Evolutionary conservation across 768 basidiomycete genomes (phyloP).

Genomic region (Mycena metata): DNA sequence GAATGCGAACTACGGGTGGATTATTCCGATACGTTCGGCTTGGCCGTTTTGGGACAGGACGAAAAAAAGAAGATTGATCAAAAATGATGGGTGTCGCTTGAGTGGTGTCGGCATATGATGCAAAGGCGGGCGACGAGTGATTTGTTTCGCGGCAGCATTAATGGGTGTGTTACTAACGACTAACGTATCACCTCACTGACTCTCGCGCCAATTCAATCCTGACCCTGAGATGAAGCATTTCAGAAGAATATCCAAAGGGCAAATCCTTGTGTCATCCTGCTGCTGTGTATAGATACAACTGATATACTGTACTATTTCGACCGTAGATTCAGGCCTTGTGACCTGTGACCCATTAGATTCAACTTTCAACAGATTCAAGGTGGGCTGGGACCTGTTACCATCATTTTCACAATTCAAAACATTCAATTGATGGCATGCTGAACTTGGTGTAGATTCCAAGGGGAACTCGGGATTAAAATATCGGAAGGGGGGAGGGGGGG

Average conservation of each 20-base stretch:
- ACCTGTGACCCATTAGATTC: no score
- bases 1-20: slow-evolving; percentile 2
- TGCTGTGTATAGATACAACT: background rate
- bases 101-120: slow-evolving; percentile 28
- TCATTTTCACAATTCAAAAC: no score
- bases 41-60: no score
- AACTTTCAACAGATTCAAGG: no score
- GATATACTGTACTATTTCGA: no score
- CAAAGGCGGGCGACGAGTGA: background rate
- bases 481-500: no score
- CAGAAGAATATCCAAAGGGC: no score
- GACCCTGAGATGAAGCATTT: slow-evolving; percentile 35
- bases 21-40: slow-evolving; percentile 11
- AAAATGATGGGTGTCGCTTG: slow-evolving; percentile 34
- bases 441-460: no score
- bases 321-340: no score
- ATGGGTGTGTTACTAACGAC: slow-evolving; percentile 19
- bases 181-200: slow-evolving; percentile 29
- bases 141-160: slow-evolving; percentile 32
- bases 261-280: slow-evolving; percentile 9
- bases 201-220: slow-evolving; percentile 28
- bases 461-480: no score
- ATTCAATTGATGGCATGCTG: no score
- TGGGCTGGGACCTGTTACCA: no score
- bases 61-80: background rate